Evolutionary conservation across 208 protist species (phyloP), one percentile per base, ranked within the genome.

Genomic region (Trypanosoma scelopori): DNA sequence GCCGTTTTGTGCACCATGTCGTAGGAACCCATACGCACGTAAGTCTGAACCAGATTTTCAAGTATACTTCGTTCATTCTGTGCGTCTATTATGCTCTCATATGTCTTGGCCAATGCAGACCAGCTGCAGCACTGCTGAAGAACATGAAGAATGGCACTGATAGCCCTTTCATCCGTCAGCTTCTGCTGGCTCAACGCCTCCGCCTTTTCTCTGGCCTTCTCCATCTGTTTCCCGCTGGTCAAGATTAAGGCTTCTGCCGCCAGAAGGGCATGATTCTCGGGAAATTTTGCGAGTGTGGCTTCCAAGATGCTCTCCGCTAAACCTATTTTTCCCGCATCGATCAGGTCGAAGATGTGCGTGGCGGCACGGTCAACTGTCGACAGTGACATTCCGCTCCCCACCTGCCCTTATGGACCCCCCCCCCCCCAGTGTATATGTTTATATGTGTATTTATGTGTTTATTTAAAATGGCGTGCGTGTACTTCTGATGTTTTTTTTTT

Each of bases 21-120:
- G 78, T 87, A 95, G 41, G 77, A 76, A 2, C 86, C 86, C 82
- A 93, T 89, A 50, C 89, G 78, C 11, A 79, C 79, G 75, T 92
- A 95, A 4, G 82, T 85, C 62, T 92, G 86, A 20, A 90, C 62
- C 30, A 92, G 39, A 52, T 91, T 91, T 59, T 95, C 89, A n/a
- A 65, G 58, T 11, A 79, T 72, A 53, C 74, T 69, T 20, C 69
- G 69, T 42, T 90, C 79, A 56, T 91, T 84, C 50, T 89, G 82
- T 52, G 69, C 43, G 16, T 62, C 74, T 28, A 74, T 77, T 28
- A 86, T 47, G 22, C 84, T 72, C 53, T 92, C 84, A 56, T 91
- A 93, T 16, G 78, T 88, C 11, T 62, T 61, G 0, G 71, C 84
- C 20, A 95, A 76, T 23, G 76, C 71, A 41, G 78, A 79, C 84